Evolutionary conservation across 768 basidiomycete genomes (phyloP), one percentile per base, ranked within the genome.

Genomic region (Suillus cothurnatus): DNA sequence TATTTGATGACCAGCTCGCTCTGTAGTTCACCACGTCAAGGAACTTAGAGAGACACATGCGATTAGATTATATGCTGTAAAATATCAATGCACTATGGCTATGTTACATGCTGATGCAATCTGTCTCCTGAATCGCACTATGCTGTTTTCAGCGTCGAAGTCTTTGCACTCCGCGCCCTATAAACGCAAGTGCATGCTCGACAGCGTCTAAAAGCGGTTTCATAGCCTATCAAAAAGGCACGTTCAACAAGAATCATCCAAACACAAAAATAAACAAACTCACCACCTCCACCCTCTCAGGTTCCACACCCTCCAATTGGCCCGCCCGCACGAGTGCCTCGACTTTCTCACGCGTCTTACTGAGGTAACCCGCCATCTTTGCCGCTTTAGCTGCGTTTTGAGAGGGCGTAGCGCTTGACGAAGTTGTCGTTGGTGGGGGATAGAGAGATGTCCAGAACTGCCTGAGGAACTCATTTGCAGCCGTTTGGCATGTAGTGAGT

Each of bases 391-490:
- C 82, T 1, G 86, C 84, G 69, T 90, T 88, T 72, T 97, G 93
- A 0, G 85, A 83, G 3, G 88, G 84, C 0, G 88, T 88, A 2
- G 86, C 79, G 0, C 79, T 69, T 6, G 81, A 78, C 3, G 85
- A 74, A 0, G 84, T 81, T 7, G 58, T 92, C 21, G 83, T 79
- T 1, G 84, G 76, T 7, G 91, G 87, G 6, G 95, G 96, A 67
- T 94, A 91, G 59, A 92, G 85, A 2, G 94, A 86, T 2, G 89
- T 85, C 95, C 96, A 99, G 74, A 95, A 98, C 74, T 99, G 97
- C 34, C 97, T 89, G 17, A 99, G 82, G 75, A 99, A 97, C 74
- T 99, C 97, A 71, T 94, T 95, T 14, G 96, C 91, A 4, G 96
- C 91, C 1, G 94, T 94, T 72, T 97, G 95, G 71, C 93, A 94